phyloP scores from a whole-genome alignment of 495 filamentous ascomycete species.

The Neurospora sp. region DNA sequence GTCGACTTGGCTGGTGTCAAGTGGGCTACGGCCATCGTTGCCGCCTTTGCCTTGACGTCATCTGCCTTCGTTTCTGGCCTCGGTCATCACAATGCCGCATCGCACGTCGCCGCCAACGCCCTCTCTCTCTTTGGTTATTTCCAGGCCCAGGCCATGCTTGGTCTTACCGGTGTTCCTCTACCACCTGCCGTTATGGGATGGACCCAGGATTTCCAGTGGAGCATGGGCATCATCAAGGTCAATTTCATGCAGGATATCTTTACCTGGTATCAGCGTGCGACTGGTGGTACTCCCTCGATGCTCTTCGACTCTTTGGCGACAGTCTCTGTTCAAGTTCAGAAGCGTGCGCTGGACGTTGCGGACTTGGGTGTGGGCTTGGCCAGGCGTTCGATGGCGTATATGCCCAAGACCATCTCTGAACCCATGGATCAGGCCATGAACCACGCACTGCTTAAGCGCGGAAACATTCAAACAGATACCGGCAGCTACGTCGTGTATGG shows the following conservation, averaged over 20 bases:
- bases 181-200: constrained; percentile 87
- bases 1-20: constrained; percentile 83
- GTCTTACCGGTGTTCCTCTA: constrained; percentile 69
- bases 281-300: constrained; percentile 78
- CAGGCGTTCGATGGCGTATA: constrained; percentile 38
- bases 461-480: constrained; percentile 37
- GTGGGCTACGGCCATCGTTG: constrained; percentile 87
- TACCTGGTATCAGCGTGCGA: constrained; percentile 94
- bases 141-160: constrained; percentile 93
- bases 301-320: constrained; percentile 64
- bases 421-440: constrained; percentile 13
- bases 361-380: constrained; percentile 29
- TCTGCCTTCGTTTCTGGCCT: constrained; percentile 78
- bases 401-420: constrained; percentile 42
- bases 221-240: constrained; percentile 89
- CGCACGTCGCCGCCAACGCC: constrained; percentile 90
- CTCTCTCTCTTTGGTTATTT: constrained; percentile 93
- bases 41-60: constrained; percentile 72
- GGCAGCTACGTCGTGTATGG: constrained; percentile 67
- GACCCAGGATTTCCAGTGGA: constrained; percentile 99
- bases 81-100: constrained; percentile 88
- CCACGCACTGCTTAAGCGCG: constrained; percentile 30
- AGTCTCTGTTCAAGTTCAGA: constrained; percentile 79
- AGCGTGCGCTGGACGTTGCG: constrained; percentile 43
- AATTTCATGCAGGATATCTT: constrained; percentile 80